Conservation (phyloP, 2,329 filamentous ascomycete genomes). For the Xylaria sp. region DNA sequence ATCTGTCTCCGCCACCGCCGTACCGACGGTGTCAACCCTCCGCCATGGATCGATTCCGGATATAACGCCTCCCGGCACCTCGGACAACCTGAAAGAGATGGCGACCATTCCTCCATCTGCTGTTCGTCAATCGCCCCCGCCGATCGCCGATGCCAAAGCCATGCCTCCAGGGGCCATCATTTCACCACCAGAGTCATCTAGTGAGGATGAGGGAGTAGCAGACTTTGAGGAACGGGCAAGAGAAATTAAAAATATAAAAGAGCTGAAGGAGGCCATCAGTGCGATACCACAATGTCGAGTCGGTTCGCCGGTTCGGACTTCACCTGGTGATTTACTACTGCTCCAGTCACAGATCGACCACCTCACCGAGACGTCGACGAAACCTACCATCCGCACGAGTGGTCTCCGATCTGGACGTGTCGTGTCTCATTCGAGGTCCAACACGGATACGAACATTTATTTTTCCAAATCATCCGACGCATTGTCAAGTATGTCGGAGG, state of each 20-base stretch:
- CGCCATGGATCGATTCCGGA: constrained; percentile 51
- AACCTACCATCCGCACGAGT: constrained; percentile 60
- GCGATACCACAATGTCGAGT: constrained; percentile 75
- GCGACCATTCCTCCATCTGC: constrained; percentile 57
- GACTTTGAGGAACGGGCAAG: constrained; percentile 56
- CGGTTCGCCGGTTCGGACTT: constrained; percentile 62
- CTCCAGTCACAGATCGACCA: constrained; percentile 51
- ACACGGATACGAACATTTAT: constrained; percentile 64
- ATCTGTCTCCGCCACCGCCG: constrained; percentile 60
- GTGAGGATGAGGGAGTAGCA: constrained; percentile 78
- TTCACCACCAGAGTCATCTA: constrained; percentile 89
- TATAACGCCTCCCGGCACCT: constrained; percentile 61
- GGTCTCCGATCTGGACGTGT: constrained; percentile 57
- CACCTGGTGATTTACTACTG: constrained; percentile 52
- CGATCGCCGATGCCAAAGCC: constrained; percentile 73
- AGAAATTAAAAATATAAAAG: constrained; percentile 64
- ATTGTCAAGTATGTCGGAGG: constrained; percentile 65
- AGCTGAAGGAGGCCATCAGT: constrained; percentile 84
- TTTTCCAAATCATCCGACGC: constrained; percentile 59
- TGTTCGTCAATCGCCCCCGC: constrained; percentile 85
- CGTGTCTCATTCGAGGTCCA: constrained; percentile 63
- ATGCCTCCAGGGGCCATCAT: constrained; percentile 88
- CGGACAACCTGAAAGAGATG: constrained; percentile 61
- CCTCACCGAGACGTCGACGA: constrained; percentile 51
- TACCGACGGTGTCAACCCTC: constrained; percentile 35